A percentile compares a stretch with the other conserved stretches of the same genome.
Conservation (phyloP, 202 grass and related monocot species). For the Digitaria exilis region DNA sequence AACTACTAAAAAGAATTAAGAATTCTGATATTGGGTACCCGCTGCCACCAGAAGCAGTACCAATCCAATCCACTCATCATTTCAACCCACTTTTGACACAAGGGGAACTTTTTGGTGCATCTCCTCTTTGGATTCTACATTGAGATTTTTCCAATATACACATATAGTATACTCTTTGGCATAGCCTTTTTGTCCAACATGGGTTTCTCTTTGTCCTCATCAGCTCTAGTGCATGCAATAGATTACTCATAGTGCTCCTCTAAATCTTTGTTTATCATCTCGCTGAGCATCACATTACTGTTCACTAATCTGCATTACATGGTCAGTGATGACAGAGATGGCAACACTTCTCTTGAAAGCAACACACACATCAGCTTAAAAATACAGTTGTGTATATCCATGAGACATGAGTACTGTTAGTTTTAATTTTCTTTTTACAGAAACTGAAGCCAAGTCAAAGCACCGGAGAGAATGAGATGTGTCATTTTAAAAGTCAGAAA, state of each 20-base stretch:
- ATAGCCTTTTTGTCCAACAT: slow-evolving; percentile 52
- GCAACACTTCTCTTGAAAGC: slow-evolving; percentile 20
- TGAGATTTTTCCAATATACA: slow-evolving; percentile 34
- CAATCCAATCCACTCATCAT: slow-evolving; percentile 7
- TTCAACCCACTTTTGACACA: slow-evolving; percentile 33
- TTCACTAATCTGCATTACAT: slow-evolving; percentile 37
- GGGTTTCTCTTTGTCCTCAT: slow-evolving; percentile 43
- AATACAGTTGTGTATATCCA: background rate
- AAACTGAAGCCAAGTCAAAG: slow-evolving; percentile 32
- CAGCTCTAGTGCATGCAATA: slow-evolving; percentile 30
- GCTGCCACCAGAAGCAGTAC: background rate
- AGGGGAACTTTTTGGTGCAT: slow-evolving; percentile 28
- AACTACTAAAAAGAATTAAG: background rate
- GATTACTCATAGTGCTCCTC: slow-evolving; percentile 6
- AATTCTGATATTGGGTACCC: background rate
- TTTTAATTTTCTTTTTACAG: background rate
- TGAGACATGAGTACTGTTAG: no score
- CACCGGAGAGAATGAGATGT: background rate
- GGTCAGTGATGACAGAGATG: slow-evolving; percentile 26
- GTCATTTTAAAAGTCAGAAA: slow-evolving; percentile 23
- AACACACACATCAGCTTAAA: background rate
- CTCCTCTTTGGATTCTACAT: slow-evolving; percentile 53
- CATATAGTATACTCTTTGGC: slow-evolving; percentile 34
- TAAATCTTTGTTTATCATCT: slow-evolving; percentile 8
- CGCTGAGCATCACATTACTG: background rate